Conservation (phyloP, 1,284 basidiomycete genomes). For the Malassezia sp. region DNA sequence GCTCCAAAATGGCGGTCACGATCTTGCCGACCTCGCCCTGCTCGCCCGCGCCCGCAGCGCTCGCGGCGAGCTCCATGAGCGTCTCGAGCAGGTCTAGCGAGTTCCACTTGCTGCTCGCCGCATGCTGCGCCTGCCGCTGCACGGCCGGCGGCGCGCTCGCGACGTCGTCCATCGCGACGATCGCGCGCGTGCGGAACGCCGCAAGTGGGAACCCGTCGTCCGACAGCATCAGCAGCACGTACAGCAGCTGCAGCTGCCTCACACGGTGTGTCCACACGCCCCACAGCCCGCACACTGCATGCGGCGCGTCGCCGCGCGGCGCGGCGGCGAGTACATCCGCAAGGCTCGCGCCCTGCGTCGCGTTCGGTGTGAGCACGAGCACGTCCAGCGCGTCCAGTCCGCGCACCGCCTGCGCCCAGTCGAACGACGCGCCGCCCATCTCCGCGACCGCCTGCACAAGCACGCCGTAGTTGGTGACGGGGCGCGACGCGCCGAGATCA, state of each 20-base stretch:
- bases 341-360: conserved; percentile 26
- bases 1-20: conserved; percentile 40
- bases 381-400: conserved; percentile 48
- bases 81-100: conserved; percentile 81
- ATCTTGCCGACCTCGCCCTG: conserved; percentile 19
- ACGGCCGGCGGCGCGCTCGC: conserved; percentile 56
- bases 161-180: conserved; percentile 28
- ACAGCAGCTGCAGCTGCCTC: conserved; percentile 74
- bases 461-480: conserved; percentile 22
- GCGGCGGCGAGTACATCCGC: conserved; percentile 44
- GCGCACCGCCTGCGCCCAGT: conserved; percentile 46
- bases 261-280: conserved; percentile 65
- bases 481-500: conserved; percentile 22
- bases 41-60: conserved; percentile 54
- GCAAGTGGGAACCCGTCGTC: conserved; percentile 70
- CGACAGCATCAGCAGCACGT: conserved; percentile 66
- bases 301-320: conserved; percentile 17
- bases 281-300: conserved; percentile 50
- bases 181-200: conserved; percentile 27
- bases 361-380: conserved; percentile 47
- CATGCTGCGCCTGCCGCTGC: conserved; percentile 60
- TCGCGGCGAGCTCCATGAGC: conserved; percentile 74
- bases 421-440: conserved; percentile 19
- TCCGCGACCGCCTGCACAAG: conserved; percentile 18
- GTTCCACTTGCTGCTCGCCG: conserved; percentile 81